Evolutionary conservation across 179 eudicot genomes (phyloP).

Genomic region (Sideroxylon spinosum): DNA sequence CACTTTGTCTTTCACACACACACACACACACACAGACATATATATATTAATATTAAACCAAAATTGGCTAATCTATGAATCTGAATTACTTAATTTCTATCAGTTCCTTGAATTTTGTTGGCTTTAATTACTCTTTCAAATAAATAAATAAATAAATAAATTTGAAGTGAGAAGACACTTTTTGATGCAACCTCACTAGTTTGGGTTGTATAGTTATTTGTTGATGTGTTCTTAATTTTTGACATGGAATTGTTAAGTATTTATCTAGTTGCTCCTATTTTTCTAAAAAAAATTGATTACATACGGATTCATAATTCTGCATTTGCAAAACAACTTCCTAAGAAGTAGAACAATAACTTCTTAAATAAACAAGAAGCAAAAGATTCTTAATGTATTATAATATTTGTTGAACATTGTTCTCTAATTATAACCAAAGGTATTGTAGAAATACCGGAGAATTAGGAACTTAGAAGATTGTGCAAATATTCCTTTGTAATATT

Average conservation of each 20-base stretch:
- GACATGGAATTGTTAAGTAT: background rate
- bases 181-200: background rate
- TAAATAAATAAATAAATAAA: background rate
- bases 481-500: too few relatives aligned
- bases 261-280: background rate
- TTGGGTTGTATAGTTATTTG: background rate
- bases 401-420: background rate
- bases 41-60: too few relatives aligned
- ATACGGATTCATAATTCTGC: background rate
- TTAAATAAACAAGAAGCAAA: background rate
- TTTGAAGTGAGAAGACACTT: background rate
- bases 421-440: background rate
- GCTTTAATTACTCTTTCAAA: background rate
- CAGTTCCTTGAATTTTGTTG: background rate
- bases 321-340: background rate
- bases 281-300: background rate
- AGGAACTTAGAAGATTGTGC: too few relatives aligned
- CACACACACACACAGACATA: too few relatives aligned
- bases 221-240: background rate
- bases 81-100: background rate
- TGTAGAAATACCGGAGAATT: too few relatives aligned
- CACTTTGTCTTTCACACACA: too few relatives aligned
- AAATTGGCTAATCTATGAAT: constrained; percentile 3
- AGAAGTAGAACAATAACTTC: background rate
- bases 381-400: background rate